Percentiles rank a stretch among this genome's conserved stretches.
Conservation (phyloP, 1,284 basidiomycete genomes). For the Xanthoconium separans region DNA sequence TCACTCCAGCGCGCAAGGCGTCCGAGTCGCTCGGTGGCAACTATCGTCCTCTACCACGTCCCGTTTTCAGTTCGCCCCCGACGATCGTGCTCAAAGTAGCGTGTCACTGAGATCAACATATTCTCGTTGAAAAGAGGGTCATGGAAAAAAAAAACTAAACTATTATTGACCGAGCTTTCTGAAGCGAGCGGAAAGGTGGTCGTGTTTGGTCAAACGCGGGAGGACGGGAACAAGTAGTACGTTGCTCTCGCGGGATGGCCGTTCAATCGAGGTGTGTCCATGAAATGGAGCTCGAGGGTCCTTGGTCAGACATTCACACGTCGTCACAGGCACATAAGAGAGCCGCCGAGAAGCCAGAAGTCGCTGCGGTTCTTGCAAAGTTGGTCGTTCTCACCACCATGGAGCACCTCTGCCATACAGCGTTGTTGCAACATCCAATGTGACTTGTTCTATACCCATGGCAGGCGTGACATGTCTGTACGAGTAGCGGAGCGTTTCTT, state of each 20-base stretch:
- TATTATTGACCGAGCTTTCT: constrained; percentile 13
- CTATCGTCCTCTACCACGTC: constrained; percentile 22
- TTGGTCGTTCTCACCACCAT: constrained; percentile 9
- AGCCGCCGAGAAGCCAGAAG: constrained; percentile 7
- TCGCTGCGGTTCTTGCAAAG: neutral
- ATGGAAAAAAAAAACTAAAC: constrained; percentile 19
- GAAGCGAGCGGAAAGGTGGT: constrained; percentile 9
- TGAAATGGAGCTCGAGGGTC: neutral
- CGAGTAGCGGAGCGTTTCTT: neutral
- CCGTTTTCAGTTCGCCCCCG: constrained; percentile 14
- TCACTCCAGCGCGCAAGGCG: too few species aligned
- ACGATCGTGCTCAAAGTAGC: constrained; percentile 14
- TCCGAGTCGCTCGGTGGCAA: neutral
- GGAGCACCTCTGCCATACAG: constrained; percentile 11
- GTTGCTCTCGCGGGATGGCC: constrained; percentile 25
- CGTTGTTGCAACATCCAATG: constrained; percentile 1
- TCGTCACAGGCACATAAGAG: constrained; percentile 11
- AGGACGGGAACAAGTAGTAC: constrained; percentile 27
- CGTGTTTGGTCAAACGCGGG: constrained; percentile 24
- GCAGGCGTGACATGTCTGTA: neutral
- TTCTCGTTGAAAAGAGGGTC: constrained; percentile 24
- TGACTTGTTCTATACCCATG: too few species aligned
- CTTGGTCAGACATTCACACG: neutral
- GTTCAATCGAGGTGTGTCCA: constrained; percentile 21
- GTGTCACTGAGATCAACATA: constrained; percentile 21